Percentiles rank a stretch among this genome's conserved stretches.
Evolutionary conservation across 345 rosid genomes (phyloP).

Genomic region (Microthlaspi erraticum): DNA sequence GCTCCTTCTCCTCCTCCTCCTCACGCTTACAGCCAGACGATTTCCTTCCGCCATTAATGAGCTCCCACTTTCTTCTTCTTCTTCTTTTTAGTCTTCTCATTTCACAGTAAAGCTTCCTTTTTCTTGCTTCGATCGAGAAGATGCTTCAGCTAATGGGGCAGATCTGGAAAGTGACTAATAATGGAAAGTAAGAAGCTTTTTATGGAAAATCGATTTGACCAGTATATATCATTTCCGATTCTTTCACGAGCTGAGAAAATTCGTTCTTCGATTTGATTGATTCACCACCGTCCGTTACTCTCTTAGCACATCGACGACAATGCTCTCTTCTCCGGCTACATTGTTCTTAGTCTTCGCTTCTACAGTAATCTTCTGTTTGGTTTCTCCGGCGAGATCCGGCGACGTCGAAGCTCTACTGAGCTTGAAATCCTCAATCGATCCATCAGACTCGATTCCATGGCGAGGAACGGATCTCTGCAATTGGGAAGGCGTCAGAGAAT

Average conservation of each 20-base stretch:
- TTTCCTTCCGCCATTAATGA: conserved; percentile 26
- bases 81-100: conserved; percentile 6
- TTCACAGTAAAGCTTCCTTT: conserved; percentile 12
- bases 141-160: conserved; percentile 31
- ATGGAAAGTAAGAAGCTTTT: conserved; percentile 32
- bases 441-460: conserved; percentile 64
- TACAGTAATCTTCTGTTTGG: conserved; percentile 37
- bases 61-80: conserved; percentile 15
- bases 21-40: conserved; percentile 29
- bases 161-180: conserved; percentile 41
- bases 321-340: conserved; percentile 38
- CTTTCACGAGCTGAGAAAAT: conserved; percentile 23
- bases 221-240: conserved; percentile 24
- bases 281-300: neutral
- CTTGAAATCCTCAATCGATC: conserved; percentile 77
- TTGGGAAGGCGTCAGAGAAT: conserved; percentile 81
- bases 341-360: conserved; percentile 25
- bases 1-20: conserved; percentile 2
- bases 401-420: conserved; percentile 64
- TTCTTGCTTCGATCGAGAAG: conserved; percentile 29
- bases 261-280: conserved; percentile 9
- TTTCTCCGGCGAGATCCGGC: conserved; percentile 62
- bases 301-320: conserved; percentile 40
- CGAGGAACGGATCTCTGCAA: conserved; percentile 57
- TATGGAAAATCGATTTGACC: conserved; percentile 39